Evolutionary conservation across 331 rosid species (phyloP), one percentile per base, ranked within the genome.

Genomic region (Telfairia occidentalis): DNA sequence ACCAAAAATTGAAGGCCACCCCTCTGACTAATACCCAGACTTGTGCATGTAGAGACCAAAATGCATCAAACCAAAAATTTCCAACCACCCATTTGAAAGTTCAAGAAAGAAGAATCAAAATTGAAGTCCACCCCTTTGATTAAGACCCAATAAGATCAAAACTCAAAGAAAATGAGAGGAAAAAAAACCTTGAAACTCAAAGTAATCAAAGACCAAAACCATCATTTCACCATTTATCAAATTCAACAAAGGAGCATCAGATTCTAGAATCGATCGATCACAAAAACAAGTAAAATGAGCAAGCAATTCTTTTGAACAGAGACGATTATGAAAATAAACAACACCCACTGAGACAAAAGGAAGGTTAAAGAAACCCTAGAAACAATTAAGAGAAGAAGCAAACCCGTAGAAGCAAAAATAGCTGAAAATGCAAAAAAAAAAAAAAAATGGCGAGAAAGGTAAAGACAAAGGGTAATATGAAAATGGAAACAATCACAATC

Each of bases 321-420:
- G 59, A 46, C 54, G 26, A 74, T 74, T 30, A 5, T 1, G 30
- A 1, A 38, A 54, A 21, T 54, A 58, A 74, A 23, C 53, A 23
- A 42, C 45, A 58, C 58, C 71, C 70, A 58, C 29, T 61, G 28
- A 45, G 12, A 15, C 42, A 46, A 45, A 63, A 21, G 10, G 37
- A 21, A 19, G 29, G 24, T 19, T 5, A 21, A 38, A 13, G 11
- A 5, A 45, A 30, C 45, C 4, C 21, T 26, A 28, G n/a, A 55
- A 74, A 24, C n/a, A 50, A 34, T 11, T 34, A 73, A 30, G 48
- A 26, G 73, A 76, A 30, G 55, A 45, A 52, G 2, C 74, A 5
- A 76, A 76, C 79, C 79, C 34, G 79, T 76, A 21, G 73, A 63
- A 63, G 74, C 4, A 63, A 76, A 37, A 35, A 64, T 18, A 26